A percentile compares a stretch with the other conserved stretches of the same genome.
phyloP scores from a whole-genome alignment of 495 filamentous ascomycete species.

The Talaromyces ruber region DNA sequence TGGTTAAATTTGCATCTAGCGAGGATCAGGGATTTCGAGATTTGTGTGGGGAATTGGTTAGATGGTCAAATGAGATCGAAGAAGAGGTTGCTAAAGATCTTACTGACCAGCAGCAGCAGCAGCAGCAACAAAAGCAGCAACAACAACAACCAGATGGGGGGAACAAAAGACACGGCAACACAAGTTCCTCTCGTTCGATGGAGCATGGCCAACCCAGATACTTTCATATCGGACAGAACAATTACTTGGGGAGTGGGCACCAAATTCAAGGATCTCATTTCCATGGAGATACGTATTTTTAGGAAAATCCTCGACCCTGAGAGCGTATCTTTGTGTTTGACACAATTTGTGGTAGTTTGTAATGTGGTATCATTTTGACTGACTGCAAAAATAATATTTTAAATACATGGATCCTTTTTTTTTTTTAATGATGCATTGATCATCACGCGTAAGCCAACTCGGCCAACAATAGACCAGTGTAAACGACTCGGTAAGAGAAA shows the following conservation, averaged over 20 bases:
- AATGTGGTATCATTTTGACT: background rate
- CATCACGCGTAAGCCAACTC: background rate
- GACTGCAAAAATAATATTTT: background rate
- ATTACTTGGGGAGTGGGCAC: background rate
- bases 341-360: background rate
- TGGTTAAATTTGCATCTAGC: slow-evolving; percentile 25
- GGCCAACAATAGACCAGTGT: background rate
- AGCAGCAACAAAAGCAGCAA: background rate
- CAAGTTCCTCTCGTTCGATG: background rate
- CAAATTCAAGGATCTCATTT: background rate
- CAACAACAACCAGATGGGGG: background rate
- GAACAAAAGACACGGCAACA: background rate
- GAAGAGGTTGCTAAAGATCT: background rate
- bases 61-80: background rate
- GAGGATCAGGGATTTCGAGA: slow-evolving; percentile 27
- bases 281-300: background rate
- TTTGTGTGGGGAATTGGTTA: slow-evolving; percentile 3
- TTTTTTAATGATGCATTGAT: background rate
- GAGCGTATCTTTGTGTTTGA: background rate
- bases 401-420: background rate
- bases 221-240: background rate
- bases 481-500: background rate
- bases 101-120: background rate
- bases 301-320: background rate
- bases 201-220: background rate